Conservation (phyloP, 371 early-diverging fungal species). For the Thermomucor indicae-seudaticae region DNA sequence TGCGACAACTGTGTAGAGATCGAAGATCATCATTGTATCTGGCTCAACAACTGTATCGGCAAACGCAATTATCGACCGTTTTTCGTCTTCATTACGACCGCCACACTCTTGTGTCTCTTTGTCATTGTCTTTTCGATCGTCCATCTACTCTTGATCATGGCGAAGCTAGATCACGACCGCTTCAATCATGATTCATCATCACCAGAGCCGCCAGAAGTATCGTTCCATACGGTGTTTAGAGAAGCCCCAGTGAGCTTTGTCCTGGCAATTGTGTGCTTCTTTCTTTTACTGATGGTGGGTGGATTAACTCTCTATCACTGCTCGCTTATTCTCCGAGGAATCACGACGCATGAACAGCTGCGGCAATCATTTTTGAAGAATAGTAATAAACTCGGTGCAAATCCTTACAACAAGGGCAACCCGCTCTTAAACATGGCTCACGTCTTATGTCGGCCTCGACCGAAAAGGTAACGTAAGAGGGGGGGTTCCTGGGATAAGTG, state of each 20-base stretch:
- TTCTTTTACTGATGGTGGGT: slow-evolving; percentile 63
- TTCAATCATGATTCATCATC: too few species aligned
- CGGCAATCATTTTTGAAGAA: background rate
- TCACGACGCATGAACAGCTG: slow-evolving; percentile 89
- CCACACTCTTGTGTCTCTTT: slow-evolving; percentile 52
- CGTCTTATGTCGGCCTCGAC: slow-evolving; percentile 54
- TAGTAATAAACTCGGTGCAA: slow-evolving; percentile 46
- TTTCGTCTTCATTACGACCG: slow-evolving; percentile 65
- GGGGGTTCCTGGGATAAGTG: background rate
- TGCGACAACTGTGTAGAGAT: slow-evolving; percentile 92
- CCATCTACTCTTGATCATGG: slow-evolving; percentile 33
- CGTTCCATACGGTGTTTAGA: slow-evolving; percentile 14
- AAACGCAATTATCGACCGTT: slow-evolving; percentile 88
- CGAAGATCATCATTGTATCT: slow-evolving; percentile 93
- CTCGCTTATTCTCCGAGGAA: slow-evolving; percentile 62
- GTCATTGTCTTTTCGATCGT: slow-evolving; percentile 55
- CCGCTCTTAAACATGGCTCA: slow-evolving; percentile 45
- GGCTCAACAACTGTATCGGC: slow-evolving; percentile 94
- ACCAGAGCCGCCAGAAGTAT: too few species aligned
- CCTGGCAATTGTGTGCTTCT: slow-evolving; percentile 57
- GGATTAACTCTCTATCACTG: slow-evolving; percentile 76
- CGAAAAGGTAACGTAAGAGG: slow-evolving; percentile 47
- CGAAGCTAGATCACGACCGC: background rate
- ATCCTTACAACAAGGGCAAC: slow-evolving; percentile 49
- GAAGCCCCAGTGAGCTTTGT: slow-evolving; percentile 51